Base-by-base conservation (phyloP, 768 basidiomycete species). In the Jaapia argillacea region DNA sequence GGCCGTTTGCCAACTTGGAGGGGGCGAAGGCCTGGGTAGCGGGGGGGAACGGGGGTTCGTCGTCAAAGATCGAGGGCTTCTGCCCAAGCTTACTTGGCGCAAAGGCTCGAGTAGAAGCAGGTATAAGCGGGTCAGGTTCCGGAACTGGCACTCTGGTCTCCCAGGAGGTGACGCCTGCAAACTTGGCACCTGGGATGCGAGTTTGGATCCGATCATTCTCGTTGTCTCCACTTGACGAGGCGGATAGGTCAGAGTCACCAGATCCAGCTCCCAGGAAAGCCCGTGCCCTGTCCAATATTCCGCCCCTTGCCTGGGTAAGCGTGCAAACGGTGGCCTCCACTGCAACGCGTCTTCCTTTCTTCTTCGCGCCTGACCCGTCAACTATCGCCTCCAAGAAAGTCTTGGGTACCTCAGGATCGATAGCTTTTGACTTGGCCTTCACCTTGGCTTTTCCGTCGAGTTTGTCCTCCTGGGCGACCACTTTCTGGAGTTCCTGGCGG, bases 121-220 rank as follows among this genome's bases (percentile, higher is more conserved):
- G n/a, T n/a, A n/a, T n/a, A n/a, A n/a, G n/a, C n/a, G n/a, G n/a
- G n/a, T n/a, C n/a, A n/a, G n/a, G n/a, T n/a, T n/a, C n/a, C n/a
- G n/a, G n/a, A n/a, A n/a, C n/a, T n/a, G n/a, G n/a, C n/a, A n/a
- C n/a, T 37, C 45, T 46, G 33, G 31, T 16, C 31, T 10, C 16
- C 10, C 31, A 16, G 10, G 10, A 31, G 24, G 35, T 36, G 40
- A 33, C 20, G 59, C 59, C 6, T 66, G 45, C 23, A 42, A 47
- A 46, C 65, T 66, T 31, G 27, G n/a, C n/a, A n/a, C 54, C 14
- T 57, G 51, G 46, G 67, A 68, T 3, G 54, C 54, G 46, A 66
- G 69, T 10, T 63, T 55, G n/a, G 41, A 22, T 36, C 53, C 50
- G 26, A 50, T 27, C 45, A 49, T 10, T 24, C 39, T 13, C 25